Evolutionary conservation across 2,329 filamentous ascomycete genomes (phyloP).

Genomic region (Volutella citrinella): DNA sequence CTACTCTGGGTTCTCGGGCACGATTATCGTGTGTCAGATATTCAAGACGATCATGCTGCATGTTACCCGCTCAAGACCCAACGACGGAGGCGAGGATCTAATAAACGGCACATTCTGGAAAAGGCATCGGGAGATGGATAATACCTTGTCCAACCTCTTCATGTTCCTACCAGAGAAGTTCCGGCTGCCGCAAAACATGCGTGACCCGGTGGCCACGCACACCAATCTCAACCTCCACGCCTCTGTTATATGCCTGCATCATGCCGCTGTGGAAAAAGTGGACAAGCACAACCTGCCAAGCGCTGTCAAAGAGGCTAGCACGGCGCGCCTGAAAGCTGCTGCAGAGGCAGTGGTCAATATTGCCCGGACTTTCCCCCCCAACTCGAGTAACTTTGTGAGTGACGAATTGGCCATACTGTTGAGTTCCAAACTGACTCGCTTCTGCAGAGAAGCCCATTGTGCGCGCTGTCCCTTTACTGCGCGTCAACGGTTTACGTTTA

Average conservation of each 20-base stretch:
- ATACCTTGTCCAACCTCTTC: conserved; percentile 72
- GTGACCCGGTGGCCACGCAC: conserved; percentile 73
- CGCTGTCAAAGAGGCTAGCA: conserved; percentile 66
- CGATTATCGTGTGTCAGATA: conserved; percentile 71
- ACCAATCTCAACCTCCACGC: conserved; percentile 87
- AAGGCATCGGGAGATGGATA: conserved; percentile 79
- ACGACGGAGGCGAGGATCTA: conserved; percentile 72
- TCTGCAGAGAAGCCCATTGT: conserved; percentile 32
- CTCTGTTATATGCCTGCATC: conserved; percentile 82
- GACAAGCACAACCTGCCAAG: conserved; percentile 67
- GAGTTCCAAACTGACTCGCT: background rate
- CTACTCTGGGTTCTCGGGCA: conserved; percentile 70
- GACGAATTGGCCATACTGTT: background rate
- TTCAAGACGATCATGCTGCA: conserved; percentile 82
- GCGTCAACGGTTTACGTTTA: conserved; percentile 82
- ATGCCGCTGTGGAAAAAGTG: conserved; percentile 81
- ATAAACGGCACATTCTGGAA: conserved; percentile 80
- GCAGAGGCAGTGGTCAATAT: conserved; percentile 83
- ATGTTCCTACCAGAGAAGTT: conserved; percentile 75
- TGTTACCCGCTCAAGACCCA: conserved; percentile 66
- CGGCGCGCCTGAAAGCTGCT: conserved; percentile 71
- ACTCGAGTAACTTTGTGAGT: conserved; percentile 65
- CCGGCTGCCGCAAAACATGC: conserved; percentile 65
- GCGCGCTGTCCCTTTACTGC: conserved; percentile 78
- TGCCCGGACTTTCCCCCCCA: conserved; percentile 73